phyloP scores from a whole-genome alignment of 257 asterid species.

The Anisodus tanguticus region DNA sequence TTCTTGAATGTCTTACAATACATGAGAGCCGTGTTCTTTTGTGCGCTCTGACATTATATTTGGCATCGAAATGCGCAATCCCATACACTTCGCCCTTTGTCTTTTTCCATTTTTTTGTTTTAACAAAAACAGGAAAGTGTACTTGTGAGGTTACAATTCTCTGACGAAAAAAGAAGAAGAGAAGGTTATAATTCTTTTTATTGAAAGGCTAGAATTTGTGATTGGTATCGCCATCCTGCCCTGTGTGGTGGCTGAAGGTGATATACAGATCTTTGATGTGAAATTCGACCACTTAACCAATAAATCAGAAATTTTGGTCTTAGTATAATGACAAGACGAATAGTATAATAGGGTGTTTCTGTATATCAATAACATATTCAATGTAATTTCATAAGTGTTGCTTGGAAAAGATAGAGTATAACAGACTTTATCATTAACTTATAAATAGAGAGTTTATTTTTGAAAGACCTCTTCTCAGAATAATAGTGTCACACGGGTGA shows the following conservation, averaged over 20 bases:
- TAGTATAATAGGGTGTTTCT: too few species aligned
- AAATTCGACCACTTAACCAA: not conserved
- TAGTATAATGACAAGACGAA: not conserved
- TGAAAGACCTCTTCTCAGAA: too few species aligned
- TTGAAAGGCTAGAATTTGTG: not conserved
- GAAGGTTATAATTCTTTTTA: not conserved
- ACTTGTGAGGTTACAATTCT: not conserved
- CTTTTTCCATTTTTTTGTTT: not conserved
- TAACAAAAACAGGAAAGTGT: not conserved
- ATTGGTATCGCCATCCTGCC: not conserved
- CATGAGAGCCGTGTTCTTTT: not conserved
- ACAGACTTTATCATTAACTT: too few species aligned
- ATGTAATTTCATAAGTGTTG: too few species aligned
- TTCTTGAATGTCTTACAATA: not conserved
- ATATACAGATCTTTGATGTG: not conserved
- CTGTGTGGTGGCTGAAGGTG: not conserved
- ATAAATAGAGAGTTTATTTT: too few species aligned
- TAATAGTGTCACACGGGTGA: too few species aligned
- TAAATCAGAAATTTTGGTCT: too few species aligned
- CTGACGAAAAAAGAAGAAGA: too few species aligned
- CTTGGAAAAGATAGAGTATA: too few species aligned
- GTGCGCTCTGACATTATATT: not conserved
- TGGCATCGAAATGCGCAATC: slow-evolving; percentile 6
- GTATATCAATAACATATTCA: too few species aligned
- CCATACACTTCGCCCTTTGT: slow-evolving; percentile 7